Percentiles rank a stretch among this genome's conserved stretches.
These are phyloP conservation scores for Neospermospora avenae DNA, from an alignment of 2,329 filamentous ascomycete species.

Conservation along the genomic window DNA sequence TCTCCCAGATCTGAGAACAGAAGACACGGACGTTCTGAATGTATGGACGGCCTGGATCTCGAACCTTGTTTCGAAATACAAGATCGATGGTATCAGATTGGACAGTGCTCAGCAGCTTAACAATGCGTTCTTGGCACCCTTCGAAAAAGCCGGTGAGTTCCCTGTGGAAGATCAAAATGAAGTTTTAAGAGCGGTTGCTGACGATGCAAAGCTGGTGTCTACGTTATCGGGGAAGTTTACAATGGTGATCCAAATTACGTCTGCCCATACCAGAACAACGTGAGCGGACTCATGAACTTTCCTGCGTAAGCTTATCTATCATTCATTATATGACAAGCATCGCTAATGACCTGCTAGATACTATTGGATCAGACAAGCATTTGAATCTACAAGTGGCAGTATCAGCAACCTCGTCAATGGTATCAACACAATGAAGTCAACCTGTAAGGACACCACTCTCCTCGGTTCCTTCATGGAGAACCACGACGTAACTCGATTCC, in stretches of 20 bases:
- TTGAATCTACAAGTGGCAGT: constrained; percentile 29
- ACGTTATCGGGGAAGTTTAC: constrained; percentile 58
- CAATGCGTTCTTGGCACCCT: constrained; percentile 52
- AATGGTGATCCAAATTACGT: constrained; percentile 50
- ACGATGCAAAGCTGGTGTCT: constrained; percentile 48
- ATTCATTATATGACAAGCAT: not conserved
- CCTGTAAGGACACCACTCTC: constrained; percentile 37
- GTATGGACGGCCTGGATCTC: constrained; percentile 29
- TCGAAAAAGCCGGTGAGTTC: constrained; percentile 40
- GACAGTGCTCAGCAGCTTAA: constrained; percentile 48
- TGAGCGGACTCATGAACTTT: constrained; percentile 62
- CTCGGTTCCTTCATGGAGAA: constrained; percentile 42
- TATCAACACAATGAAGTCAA: constrained; percentile 29
- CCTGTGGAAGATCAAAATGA: not conserved
- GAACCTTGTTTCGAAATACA: constrained; percentile 32
- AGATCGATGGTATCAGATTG: constrained; percentile 48
- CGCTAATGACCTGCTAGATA: constrained; percentile 18
- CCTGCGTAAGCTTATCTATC: constrained; percentile 39
- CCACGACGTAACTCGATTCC: constrained; percentile 29
- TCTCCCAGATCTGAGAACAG: constrained; percentile 33
- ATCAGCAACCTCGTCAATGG: constrained; percentile 32
- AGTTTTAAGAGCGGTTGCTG: not conserved
- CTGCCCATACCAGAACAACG: constrained; percentile 51
- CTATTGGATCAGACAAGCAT: constrained; percentile 31
- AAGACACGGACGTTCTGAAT: constrained; percentile 24